These are phyloP conservation scores for Pythium aquatile DNA, from an alignment of 352 stramenopile species.

Conservation along the genomic window DNA sequence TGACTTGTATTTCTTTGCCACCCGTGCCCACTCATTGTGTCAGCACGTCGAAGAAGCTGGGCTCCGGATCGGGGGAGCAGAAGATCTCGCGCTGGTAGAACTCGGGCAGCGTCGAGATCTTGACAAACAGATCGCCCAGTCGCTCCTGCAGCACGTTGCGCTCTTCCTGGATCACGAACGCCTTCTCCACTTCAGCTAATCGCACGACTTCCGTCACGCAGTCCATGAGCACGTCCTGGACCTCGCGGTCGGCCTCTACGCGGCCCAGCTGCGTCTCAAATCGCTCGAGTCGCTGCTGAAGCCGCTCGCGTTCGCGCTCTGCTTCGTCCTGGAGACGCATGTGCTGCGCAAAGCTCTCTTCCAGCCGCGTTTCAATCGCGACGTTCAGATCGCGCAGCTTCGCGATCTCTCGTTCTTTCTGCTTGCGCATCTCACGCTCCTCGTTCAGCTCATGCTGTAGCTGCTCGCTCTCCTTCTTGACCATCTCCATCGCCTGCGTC, in stretches of 20 bases:
- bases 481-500: conserved; percentile 41
- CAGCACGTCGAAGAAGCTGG: conserved; percentile 82
- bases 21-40: conserved; percentile 29
- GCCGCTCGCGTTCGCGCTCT: conserved; percentile 33
- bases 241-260: conserved; percentile 43
- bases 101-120: conserved; percentile 80
- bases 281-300: conserved; percentile 45
- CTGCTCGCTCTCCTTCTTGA: conserved; percentile 44
- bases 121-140: conserved; percentile 72
- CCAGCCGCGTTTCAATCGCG: conserved; percentile 29
- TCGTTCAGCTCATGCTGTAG: conserved; percentile 36
- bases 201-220: conserved; percentile 58
- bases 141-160: conserved; percentile 66
- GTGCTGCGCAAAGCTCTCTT: conserved; percentile 26
- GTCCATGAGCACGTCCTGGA: conserved; percentile 52
- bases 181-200: conserved; percentile 57
- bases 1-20: background rate
- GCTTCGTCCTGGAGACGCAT: conserved; percentile 26
- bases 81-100: conserved; percentile 88
- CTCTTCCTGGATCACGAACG: conserved; percentile 59
- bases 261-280: conserved; percentile 61
- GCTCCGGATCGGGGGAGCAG: conserved; percentile 63
- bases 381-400: conserved; percentile 30
- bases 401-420: conserved; percentile 28
- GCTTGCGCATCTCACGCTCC: conserved; percentile 29